Conservation (phyloP, 345 rosid species). For the Microthlaspi erraticum region DNA sequence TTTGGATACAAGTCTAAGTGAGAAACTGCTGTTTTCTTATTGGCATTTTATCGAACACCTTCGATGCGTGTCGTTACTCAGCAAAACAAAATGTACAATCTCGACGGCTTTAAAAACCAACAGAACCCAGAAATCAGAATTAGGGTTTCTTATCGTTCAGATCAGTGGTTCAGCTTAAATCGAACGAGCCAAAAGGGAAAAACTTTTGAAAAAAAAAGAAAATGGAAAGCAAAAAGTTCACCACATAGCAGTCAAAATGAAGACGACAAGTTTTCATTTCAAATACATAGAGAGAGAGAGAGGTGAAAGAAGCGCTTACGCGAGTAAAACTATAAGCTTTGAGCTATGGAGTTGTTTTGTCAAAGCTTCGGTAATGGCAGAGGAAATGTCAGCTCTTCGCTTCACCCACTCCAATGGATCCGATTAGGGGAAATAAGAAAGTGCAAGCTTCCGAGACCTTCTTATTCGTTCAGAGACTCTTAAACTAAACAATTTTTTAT, state of each 20-base stretch:
- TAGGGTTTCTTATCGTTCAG: background rate
- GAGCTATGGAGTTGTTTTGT: constrained; percentile 6
- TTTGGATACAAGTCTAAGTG: background rate
- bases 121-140: constrained; percentile 15
- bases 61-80: background rate
- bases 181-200: background rate
- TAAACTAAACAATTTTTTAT: background rate
- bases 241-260: constrained; percentile 11
- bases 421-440: background rate
- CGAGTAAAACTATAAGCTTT: constrained; percentile 9
- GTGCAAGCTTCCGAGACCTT: background rate
- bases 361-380: constrained; percentile 8
- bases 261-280: background rate
- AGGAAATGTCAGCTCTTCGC: constrained; percentile 3
- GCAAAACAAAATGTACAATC: background rate
- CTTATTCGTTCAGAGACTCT: background rate
- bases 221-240: background rate
- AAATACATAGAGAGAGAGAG: background rate
- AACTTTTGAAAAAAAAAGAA: background rate
- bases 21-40: background rate
- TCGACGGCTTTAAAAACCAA: background rate
- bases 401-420: background rate
- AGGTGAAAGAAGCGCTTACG: constrained; percentile 26
- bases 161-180: constrained; percentile 3
- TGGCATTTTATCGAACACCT: constrained; percentile 45